A percentile compares a stretch with the other conserved stretches of the same genome.
phyloP scores from a whole-genome alignment of 345 rosid genomes.

The Sisymbrium altissimum region DNA sequence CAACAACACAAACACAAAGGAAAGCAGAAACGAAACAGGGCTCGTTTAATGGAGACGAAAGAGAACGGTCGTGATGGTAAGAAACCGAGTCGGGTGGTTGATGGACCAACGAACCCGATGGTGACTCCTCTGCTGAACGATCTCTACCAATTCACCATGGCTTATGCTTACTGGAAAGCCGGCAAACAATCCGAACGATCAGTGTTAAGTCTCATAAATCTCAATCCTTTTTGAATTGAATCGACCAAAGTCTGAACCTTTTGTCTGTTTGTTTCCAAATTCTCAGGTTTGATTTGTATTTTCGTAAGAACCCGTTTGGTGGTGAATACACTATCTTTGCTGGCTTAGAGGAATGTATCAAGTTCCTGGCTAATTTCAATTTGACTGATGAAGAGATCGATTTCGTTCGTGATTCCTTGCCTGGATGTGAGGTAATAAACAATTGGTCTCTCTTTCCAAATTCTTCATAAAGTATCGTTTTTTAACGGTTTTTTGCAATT shows the following conservation, averaged over 20 bases:
- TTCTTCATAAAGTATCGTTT: not conserved
- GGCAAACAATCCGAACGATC: conserved; percentile 77
- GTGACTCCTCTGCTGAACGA: conserved; percentile 93
- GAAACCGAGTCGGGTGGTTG: conserved; percentile 38
- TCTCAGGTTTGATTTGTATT: conserved; percentile 84
- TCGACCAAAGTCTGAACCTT: not conserved
- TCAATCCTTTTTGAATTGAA: not conserved
- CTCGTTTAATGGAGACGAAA: conserved; percentile 27
- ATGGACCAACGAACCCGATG: conserved; percentile 87
- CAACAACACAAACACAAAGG: not conserved
- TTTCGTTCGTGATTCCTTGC: conserved; percentile 60
- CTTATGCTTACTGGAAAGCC: conserved; percentile 98
- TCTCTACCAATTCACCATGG: conserved; percentile 98
- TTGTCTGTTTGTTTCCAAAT: not conserved
- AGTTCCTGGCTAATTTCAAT: conserved; percentile 83
- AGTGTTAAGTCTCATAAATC: conserved; percentile 36
- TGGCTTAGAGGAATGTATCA: conserved; percentile 93
- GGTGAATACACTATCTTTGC: conserved; percentile 96
- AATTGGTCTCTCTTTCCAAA: too few species aligned
- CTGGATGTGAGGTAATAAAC: conserved; percentile 74
- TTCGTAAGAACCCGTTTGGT: conserved; percentile 93
- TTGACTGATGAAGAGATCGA: conserved; percentile 65
- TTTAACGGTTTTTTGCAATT: too few species aligned
- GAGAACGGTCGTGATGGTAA: conserved; percentile 8
- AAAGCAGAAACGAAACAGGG: not conserved